Base-by-base conservation (phyloP, 1,284 basidiomycete genomes). In the Cutaneotrichosporon sp. region DNA sequence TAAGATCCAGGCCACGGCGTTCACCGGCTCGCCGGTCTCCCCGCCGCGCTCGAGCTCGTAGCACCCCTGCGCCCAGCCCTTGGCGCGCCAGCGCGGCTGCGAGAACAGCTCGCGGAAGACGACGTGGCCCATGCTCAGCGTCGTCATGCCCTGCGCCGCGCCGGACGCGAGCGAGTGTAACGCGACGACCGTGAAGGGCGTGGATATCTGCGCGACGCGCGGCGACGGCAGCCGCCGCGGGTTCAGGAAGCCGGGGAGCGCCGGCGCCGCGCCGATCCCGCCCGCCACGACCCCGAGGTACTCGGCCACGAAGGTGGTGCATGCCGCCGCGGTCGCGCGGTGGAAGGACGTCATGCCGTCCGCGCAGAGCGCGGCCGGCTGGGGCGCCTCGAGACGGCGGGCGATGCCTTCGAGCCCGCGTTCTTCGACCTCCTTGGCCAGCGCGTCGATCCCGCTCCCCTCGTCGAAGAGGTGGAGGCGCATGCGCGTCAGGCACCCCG, bases 101-200 rank as follows among this genome's bases (percentile, higher is more conserved):
- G 64, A 82, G 65, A 90, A 71, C 38, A 92, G 82, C n/a, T 87
- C 86, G 72, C 85, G 87, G 31, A 91, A 85, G 65, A 90, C 90
- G 34, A 87, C 84, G 68, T 85, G 84, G 66, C 92, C 92, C 20
- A 89, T 89, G 6, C 89, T 90, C 52, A 92, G 80, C 22, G 89
- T 92, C 59, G 91, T 92, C 87, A 89, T 88, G 1, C 88, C 87
- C 33, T 85, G 81, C 43, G 78, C 79, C 0, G 88, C 86, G 25
- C 90, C 91, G 75, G 67, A 60, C 3, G 84, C 84, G 11, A 87
- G 80, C 79, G 90, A 80, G 66, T 87, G 88, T 58, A 86, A 82
- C 10, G 69, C 67, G 24, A 78, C 76, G 38, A 78, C 70, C 0
- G 73, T 70, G 61, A 76, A 75, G 11, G 76, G 75, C 8, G 68